Conservation (phyloP, 768 basidiomycete species). For the Pulveroboletus sp. region DNA sequence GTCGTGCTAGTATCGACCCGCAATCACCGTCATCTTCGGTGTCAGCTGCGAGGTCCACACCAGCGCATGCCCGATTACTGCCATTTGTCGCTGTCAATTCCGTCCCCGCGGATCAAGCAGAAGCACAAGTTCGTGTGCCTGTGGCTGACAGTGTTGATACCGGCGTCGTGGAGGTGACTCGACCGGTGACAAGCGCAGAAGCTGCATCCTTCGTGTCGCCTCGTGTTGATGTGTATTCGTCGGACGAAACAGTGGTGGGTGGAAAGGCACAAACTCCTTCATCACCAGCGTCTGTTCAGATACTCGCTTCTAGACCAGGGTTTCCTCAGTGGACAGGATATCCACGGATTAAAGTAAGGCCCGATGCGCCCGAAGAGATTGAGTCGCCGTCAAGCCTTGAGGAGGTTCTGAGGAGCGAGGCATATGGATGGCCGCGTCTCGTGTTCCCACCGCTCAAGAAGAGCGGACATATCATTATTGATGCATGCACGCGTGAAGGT, state of each 20-base stretch:
- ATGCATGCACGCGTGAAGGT: conserved; percentile 85
- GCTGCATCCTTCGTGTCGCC: conserved; percentile 19
- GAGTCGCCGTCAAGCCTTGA: conserved; percentile 38
- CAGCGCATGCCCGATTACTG: conserved; percentile 12
- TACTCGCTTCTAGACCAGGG: conserved; percentile 8
- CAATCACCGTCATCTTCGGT: conserved; percentile 25
- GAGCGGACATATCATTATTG: conserved; percentile 87
- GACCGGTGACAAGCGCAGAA: conserved; percentile 15
- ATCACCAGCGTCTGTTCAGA: conserved; percentile 5
- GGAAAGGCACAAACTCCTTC: conserved; percentile 10
- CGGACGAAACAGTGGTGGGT: conserved; percentile 8
- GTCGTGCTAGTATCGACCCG: conserved; percentile 15
- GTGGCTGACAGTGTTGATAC: conserved; percentile 17
- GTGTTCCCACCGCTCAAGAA: conserved; percentile 90
- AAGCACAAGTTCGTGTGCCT: conserved; percentile 12
- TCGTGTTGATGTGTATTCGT: conserved; percentile 22
- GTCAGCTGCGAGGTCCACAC: conserved; percentile 7
- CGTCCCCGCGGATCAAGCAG: conserved; percentile 21
- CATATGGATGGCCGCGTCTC: conserved; percentile 86
- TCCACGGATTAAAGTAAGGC: conserved; percentile 1
- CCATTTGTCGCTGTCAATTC: conserved; percentile 15
- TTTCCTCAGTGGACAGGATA: background rate
- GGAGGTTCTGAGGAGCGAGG: conserved; percentile 60
- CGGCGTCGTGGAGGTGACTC: conserved; percentile 11
- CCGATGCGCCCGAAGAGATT: conserved; percentile 3